Base-by-base conservation (phyloP, 2,329 filamentous ascomycete genomes). In the Aspergillus hortae region DNA sequence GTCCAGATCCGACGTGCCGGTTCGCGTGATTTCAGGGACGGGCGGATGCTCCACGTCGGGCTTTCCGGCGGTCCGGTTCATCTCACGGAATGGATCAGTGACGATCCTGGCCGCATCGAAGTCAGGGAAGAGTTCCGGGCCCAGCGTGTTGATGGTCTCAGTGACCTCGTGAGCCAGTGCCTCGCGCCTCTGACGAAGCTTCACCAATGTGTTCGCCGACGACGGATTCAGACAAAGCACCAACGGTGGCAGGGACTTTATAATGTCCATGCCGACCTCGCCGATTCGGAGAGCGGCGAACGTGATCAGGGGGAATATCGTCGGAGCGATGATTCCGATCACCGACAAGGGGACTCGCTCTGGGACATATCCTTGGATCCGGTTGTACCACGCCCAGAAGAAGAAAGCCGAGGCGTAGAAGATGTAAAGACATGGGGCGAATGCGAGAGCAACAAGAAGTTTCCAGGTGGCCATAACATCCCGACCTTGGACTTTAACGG, bases 241-340 rank as follows among this genome's bases (percentile, higher is more conserved):
- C 9, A 99, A 82, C 5, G 94, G 94, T 9, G 90, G 84, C 14
- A 99, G 81, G 0, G 92, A 97, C 74, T 97, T 99, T 75, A 94
- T 78, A 51, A 99, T 96, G 67, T 99, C 94, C 91, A 99, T 96
- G 48, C 92, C 94, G n/a, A 95, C 87, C 74, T 99, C 94, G 44
- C 94, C 94, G 60, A 97, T 95, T 10, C 94, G 87, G 48, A 99
- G 84, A 6, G 94, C 90, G 4, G 91, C 92, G 70, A 95, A 96
- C 0, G 92, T 96, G 62, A 96, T 88, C 21, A 85, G 82, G 5
- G 92, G 88, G 77, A 96, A 96, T 59, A 95, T 76, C 44, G 90
- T 79, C 75, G 89, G 86, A 46, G 91, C 88, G 36, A 84, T 82
- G 9, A 90, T 68, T 57, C 92, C 85, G 10, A 95, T 82, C 19